Conservation (phyloP, 2,329 filamentous ascomycete species). For the Aspergillus piperis region DNA sequence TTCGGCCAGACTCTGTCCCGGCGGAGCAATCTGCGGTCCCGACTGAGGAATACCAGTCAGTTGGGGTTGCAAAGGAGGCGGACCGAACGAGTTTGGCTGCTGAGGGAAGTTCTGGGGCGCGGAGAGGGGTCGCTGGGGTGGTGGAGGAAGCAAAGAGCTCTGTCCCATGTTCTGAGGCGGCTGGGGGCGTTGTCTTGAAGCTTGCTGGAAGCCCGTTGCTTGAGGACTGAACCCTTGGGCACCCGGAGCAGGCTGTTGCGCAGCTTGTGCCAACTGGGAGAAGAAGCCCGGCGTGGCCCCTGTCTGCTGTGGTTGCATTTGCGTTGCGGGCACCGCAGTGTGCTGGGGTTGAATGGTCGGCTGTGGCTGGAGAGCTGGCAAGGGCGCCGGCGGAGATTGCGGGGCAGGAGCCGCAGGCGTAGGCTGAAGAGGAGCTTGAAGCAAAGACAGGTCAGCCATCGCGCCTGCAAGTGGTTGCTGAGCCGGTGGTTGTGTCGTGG, state of each 20-base stretch:
- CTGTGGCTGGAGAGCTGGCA: slow-evolving; percentile 17
- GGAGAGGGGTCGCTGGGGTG: slow-evolving; percentile 78
- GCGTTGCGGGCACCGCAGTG: slow-evolving; percentile 38
- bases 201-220: slow-evolving; percentile 43
- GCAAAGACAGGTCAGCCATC: slow-evolving; percentile 67
- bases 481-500: slow-evolving; percentile 32
- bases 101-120: slow-evolving; percentile 78
- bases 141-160: slow-evolving; percentile 71
- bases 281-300: slow-evolving; percentile 54
- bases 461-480: slow-evolving; percentile 63
- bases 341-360: slow-evolving; percentile 43
- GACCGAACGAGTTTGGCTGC: slow-evolving; percentile 70
- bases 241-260: slow-evolving; percentile 19
- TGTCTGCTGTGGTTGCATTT: slow-evolving; percentile 40
- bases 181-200: slow-evolving; percentile 67
- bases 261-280: slow-evolving; percentile 46
- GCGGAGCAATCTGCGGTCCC: slow-evolving; percentile 62
- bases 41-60: slow-evolving; percentile 71
- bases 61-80: slow-evolving; percentile 77
- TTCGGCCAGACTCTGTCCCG: slow-evolving; percentile 76
- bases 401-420: slow-evolving; percentile 48
- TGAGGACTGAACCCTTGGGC: slow-evolving; percentile 35
- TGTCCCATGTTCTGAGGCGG: slow-evolving; percentile 65
- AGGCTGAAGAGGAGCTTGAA: slow-evolving; percentile 61
- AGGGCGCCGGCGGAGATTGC: slow-evolving; percentile 47